Evolutionary conservation across 805 yeast genomes (phyloP), one percentile per base, ranked within the genome.

Genomic region (Ogataea siamensis): DNA sequence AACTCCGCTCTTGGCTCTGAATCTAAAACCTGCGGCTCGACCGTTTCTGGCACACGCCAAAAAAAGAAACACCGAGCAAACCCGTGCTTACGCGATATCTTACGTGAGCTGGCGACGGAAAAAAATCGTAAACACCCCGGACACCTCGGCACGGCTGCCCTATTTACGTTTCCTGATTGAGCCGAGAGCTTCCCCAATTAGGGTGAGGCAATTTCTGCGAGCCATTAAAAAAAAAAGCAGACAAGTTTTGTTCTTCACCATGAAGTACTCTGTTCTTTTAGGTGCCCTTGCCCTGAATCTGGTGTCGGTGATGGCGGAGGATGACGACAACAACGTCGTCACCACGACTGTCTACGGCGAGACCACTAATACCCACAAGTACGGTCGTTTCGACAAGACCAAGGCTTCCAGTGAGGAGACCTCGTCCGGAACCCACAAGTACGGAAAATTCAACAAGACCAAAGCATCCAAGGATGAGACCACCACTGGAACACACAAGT

Each of bases 301-400:
- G 38, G 49, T 62, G 44, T 62, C 71, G 35, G 68, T 64, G 46
- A 54, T 62, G 50, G 55, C 64, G 18, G 46, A 55, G 34, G 60
- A 64, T 22, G 53, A 47, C 18, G 54, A 49, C 20, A 42, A 46
- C 37, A 41, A 45, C 18, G 60, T 57, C 30, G 58, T 50, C 31
- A 58, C 64, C 34, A 57, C 57, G 49, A 69, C 64, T 39, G 64
- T 54, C 43, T 54, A 57, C 45, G 66, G 62, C 44, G 43, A 54
- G 24, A 57, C 53, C 41, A 51, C 58, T 38, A 43, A 47, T 46
- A 48, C 50, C 60, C 31, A 50, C 58, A 15, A 60, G 49, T 67
- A 66, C 47, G 85, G 85, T 49, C 69, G 68, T 55, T 76, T 76
- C 56, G 70, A 76, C 68, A 71, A 69, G 54, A 69, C 74, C 34